Evolutionary conservation across 257 asterid species (phyloP), one percentile per base, ranked within the genome.

Genomic region (Thymus quinquecostatus): DNA sequence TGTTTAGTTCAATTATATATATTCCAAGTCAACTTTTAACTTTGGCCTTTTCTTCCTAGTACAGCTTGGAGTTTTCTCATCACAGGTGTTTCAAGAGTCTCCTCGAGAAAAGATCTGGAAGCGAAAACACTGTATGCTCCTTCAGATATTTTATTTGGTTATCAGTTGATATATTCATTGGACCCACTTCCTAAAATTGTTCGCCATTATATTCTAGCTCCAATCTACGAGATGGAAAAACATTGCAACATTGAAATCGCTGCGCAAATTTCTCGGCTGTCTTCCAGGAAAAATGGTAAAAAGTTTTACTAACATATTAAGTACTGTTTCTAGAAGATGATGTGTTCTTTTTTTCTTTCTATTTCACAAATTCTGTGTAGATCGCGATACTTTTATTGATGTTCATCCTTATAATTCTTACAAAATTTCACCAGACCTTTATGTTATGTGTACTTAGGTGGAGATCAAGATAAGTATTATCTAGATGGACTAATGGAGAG

Each of bases 21-120:
- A 6, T 13, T 50, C 33, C 49, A 60, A 34, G 47, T 73, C 36
- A 28, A 48, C 14, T 28, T 63, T 28, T 70, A 69, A 78, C 73
- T 48, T 69, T 32, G 68, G 49, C n/a, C 45, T 60, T 66, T 73
- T 70, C 70, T 36, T 79, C 33, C 74, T 76, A 76, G 68, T 57
- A 61, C 95, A 94, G 99, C 96, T 94, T 71, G 98, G 99, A 80
- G 92, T 90, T 78, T 94, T 94, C 84, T 91, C 99, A 60, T 88
- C 97, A 83, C 97, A 91, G 85, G 95, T 94, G 86, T 92, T 91
- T 81, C 99, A 87, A 82, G 99, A 91, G 85, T 88, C 97, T 71
- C 95, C 99, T 29, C 91, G 93, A 51, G 98, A 92, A 68, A 94
- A 86, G 80, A 84, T 88, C 59, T 94, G 98, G 99, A 92, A 89